Evolutionary conservation across 768 basidiomycete species (phyloP).

Genomic region (Gymnopilus junonius): DNA sequence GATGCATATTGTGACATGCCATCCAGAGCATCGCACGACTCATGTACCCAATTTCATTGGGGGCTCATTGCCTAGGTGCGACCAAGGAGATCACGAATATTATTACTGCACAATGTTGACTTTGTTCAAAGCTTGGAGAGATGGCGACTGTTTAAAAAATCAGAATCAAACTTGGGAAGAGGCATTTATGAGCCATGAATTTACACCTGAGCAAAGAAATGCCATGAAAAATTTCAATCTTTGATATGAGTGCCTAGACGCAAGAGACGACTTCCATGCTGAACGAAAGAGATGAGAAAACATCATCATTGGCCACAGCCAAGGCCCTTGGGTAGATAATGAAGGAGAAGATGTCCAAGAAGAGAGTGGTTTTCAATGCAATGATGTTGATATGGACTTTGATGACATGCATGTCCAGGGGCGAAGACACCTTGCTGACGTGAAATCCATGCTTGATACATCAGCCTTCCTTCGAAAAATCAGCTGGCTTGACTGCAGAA

Average conservation of each 20-base stretch:
- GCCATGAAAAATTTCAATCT: conserved; percentile 36
- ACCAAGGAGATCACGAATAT: conserved; percentile 34
- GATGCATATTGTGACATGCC: conserved; percentile 24
- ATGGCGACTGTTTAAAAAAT: conserved; percentile 22
- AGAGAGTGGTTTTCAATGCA: neutral
- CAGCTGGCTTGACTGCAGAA: neutral
- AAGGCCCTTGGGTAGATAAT: neutral
- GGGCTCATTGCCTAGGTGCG: conserved; percentile 28
- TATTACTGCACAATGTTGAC: conserved; percentile 37
- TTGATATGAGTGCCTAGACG: conserved; percentile 39
- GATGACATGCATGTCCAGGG: neutral
- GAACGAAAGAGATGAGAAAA: conserved; percentile 6
- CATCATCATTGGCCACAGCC: neutral
- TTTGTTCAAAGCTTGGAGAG: conserved; percentile 33
- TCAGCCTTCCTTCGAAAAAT: neutral
- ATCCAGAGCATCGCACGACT: neutral
- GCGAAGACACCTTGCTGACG: neutral
- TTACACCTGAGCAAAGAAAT: conserved; percentile 13
- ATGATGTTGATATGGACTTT: neutral
- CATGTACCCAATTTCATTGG: conserved; percentile 34
- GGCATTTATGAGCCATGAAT: conserved; percentile 19
- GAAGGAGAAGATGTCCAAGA: neutral
- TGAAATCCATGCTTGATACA: neutral
- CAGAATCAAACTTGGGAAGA: conserved; percentile 25
- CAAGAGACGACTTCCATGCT: conserved; percentile 33